Percentiles rank a stretch among this genome's conserved stretches.
These are phyloP conservation scores for Eucalyptus urophylla DNA, from an alignment of 345 rosid genomes.

Conservation along the genomic window DNA sequence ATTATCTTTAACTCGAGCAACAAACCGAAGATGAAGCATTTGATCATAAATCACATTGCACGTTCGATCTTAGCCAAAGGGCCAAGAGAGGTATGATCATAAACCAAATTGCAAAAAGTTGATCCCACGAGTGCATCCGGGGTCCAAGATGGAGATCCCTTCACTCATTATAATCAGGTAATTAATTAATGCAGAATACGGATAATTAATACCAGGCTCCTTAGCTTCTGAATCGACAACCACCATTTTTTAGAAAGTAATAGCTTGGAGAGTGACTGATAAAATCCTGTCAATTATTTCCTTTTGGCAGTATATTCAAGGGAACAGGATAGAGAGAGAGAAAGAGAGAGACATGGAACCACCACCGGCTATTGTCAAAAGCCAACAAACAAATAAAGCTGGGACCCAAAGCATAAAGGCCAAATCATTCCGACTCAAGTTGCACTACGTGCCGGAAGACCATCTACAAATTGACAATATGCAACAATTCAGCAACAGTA, in stretches of 20 bases:
- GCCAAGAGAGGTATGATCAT: not conserved
- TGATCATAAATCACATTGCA: not conserved
- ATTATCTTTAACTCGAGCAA: not conserved
- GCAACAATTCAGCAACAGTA: not conserved
- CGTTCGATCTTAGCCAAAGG: not conserved
- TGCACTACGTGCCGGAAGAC: not conserved
- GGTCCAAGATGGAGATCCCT: not conserved
- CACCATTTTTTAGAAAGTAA: not conserved
- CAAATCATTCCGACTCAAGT: not conserved
- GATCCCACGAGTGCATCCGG: not conserved
- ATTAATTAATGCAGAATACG: not conserved
- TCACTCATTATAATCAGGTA: not conserved
- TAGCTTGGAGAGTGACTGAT: not conserved
- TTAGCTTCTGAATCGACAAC: not conserved
- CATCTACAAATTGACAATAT: not conserved
- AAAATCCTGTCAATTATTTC: not conserved
- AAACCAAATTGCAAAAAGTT: not conserved
- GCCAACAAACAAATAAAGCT: not conserved
- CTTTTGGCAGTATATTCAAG: not conserved
- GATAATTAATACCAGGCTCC: not conserved
- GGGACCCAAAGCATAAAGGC: not conserved
- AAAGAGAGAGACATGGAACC: not conserved
- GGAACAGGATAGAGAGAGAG: not conserved
- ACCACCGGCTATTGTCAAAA: not conserved
- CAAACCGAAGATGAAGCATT: not conserved